These are phyloP conservation scores for Penicillium pulvis DNA, from an alignment of 495 filamentous ascomycete species.

Conservation along the genomic window DNA sequence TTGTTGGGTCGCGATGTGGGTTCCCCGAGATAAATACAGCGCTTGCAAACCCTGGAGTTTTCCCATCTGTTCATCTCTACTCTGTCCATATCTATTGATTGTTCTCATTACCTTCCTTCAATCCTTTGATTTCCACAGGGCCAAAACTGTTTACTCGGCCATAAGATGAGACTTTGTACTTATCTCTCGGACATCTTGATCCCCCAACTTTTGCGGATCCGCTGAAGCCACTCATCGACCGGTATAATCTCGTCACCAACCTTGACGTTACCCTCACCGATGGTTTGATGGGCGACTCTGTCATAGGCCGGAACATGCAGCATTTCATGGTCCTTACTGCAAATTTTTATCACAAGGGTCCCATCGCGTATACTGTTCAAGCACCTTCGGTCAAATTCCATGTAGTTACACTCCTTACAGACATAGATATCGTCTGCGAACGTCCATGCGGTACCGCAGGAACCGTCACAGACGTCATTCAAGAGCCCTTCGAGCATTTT, in stretches of 20 bases:
- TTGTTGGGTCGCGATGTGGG: too few relatives aligned
- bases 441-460: neutral
- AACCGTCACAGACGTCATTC: neutral
- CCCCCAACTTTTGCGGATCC: conserved; percentile 13
- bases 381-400: neutral
- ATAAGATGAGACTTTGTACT: too few relatives aligned
- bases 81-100: too few relatives aligned
- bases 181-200: neutral
- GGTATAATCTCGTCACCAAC: conserved; percentile 34
- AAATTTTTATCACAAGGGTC: conserved; percentile 29
- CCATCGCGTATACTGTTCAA: conserved; percentile 23
- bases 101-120: too few relatives aligned
- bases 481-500: neutral
- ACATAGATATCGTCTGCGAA: neutral
- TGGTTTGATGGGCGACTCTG: conserved; percentile 9
- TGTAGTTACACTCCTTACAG: neutral
- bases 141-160: too few relatives aligned
- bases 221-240: conserved; percentile 36
- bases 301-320: conserved; percentile 40
- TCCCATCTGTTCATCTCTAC: too few relatives aligned
- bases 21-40: too few relatives aligned
- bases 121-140: too few relatives aligned
- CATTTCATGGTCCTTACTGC: conserved; percentile 40
- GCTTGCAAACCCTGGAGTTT: too few relatives aligned
- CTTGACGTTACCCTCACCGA: conserved; percentile 31